These are phyloP conservation scores for Trichomonas tenax DNA, from an alignment of 208 protist species.

Conservation along the genomic window DNA sequence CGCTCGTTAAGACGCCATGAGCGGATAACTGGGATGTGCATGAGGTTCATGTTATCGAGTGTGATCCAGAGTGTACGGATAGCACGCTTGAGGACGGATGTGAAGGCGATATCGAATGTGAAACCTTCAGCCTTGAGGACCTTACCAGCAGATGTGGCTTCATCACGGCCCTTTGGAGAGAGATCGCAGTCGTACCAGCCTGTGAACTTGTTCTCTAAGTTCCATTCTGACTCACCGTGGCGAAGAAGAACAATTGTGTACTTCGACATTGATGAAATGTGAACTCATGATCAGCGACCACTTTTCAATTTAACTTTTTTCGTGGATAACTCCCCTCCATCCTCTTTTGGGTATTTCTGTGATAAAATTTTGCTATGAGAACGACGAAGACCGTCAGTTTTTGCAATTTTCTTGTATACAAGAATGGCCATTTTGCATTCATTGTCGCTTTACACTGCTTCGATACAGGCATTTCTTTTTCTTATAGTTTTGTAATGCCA, in stretches of 20 bases:
- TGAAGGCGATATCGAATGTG: slow-evolving; percentile 52
- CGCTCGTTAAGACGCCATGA: slow-evolving; percentile 55
- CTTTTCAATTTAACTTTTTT: too few relatives aligned
- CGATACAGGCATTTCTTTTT: too few relatives aligned
- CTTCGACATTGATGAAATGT: background rate
- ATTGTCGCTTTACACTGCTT: too few relatives aligned
- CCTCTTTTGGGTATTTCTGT: too few relatives aligned
- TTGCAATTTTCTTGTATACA: too few relatives aligned
- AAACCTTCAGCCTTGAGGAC: slow-evolving; percentile 32
- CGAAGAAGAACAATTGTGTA: slow-evolving; percentile 20
- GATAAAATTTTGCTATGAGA: too few relatives aligned
- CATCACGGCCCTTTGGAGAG: slow-evolving; percentile 22
- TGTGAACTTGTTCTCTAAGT: slow-evolving; percentile 27
- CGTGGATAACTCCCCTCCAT: too few relatives aligned
- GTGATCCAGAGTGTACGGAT: slow-evolving; percentile 44
- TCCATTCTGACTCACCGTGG: slow-evolving; percentile 26
- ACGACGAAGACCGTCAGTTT: too few relatives aligned
- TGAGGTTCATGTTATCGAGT: slow-evolving; percentile 38
- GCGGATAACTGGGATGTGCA: slow-evolving; percentile 44
- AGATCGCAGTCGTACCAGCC: slow-evolving; percentile 31
- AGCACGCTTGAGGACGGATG: slow-evolving; percentile 50
- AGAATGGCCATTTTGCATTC: too few relatives aligned
- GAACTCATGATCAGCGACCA: too few relatives aligned
- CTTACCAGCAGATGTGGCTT: slow-evolving; percentile 27
- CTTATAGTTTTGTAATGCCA: too few relatives aligned